Percentiles rank a stretch among this genome's conserved stretches.
These are phyloP conservation scores for Agaricales sp. DNA, from an alignment of 1,284 basidiomycete genomes.

Conservation along the genomic window DNA sequence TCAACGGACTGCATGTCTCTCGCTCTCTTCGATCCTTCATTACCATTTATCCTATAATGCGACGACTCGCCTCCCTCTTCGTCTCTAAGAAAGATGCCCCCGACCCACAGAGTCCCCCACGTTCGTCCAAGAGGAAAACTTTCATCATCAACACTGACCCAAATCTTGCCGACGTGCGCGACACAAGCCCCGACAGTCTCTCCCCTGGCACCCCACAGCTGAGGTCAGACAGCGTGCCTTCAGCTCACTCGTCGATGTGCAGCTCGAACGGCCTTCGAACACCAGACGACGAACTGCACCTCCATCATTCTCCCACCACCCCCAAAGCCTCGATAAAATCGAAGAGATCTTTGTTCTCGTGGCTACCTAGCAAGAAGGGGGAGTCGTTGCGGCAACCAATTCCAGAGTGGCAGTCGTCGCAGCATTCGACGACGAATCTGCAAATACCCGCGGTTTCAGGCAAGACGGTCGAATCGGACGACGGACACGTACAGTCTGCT, in stretches of 20 bases:
- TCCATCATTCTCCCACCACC: constrained; percentile 20
- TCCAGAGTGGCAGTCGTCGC: neutral
- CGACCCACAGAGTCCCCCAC: constrained; percentile 15
- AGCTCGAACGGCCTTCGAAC: constrained; percentile 50
- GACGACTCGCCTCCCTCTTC: constrained; percentile 46
- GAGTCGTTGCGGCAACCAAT: constrained; percentile 14
- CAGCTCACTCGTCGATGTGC: constrained; percentile 39
- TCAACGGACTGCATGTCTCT: neutral
- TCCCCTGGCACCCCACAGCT: constrained; percentile 21
- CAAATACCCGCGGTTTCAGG: neutral
- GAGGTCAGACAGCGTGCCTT: constrained; percentile 18
- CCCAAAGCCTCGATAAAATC: constrained; percentile 18
- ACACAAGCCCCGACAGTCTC: constrained; percentile 10
- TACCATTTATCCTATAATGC: constrained; percentile 26
- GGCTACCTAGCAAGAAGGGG: constrained; percentile 33
- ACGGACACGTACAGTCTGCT: neutral
- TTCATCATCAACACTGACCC: constrained; percentile 6
- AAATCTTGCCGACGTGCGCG: constrained; percentile 1
- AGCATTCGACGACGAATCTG: neutral
- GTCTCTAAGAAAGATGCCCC: constrained; percentile 42
- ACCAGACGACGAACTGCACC: constrained; percentile 42
- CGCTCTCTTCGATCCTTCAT: constrained; percentile 6
- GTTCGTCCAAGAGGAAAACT: constrained; percentile 13
- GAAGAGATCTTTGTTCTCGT: constrained; percentile 38
- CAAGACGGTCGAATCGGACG: neutral